A percentile compares a stretch with the other conserved stretches of the same genome.
phyloP scores from a whole-genome alignment of 495 filamentous ascomycete genomes.

The Rhypophila decipiens region DNA sequence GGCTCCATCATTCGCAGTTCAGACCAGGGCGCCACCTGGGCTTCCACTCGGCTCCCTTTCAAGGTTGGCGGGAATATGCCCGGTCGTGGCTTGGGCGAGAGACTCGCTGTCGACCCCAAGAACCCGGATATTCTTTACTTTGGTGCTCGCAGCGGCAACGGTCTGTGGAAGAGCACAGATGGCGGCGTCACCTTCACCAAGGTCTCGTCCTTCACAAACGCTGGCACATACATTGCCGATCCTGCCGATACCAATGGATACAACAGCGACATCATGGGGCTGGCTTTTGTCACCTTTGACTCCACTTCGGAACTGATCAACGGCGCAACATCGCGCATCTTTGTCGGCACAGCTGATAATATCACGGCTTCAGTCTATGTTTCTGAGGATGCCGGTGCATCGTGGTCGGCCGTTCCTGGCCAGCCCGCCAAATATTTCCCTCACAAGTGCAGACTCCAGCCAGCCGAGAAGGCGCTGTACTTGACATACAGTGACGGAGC shows the following conservation, averaged over 20 bases:
- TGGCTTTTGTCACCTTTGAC: slow-evolving; percentile 52
- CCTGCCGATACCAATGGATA: slow-evolving; percentile 38
- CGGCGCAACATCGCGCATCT: slow-evolving; percentile 51
- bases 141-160: slow-evolving; percentile 54
- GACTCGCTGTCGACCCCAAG: slow-evolving; percentile 54
- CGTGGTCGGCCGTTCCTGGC: slow-evolving; percentile 43
- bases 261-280: slow-evolving; percentile 44
- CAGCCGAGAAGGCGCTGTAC: slow-evolving; percentile 48
- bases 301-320: slow-evolving; percentile 38
- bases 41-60: slow-evolving; percentile 43
- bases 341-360: slow-evolving; percentile 51
- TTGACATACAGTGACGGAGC: slow-evolving; percentile 50
- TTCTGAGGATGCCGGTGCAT: slow-evolving; percentile 47
- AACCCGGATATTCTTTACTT: slow-evolving; percentile 52
- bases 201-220: slow-evolving; percentile 50
- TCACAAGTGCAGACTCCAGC: slow-evolving; percentile 50
- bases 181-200: slow-evolving; percentile 51
- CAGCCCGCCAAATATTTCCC: slow-evolving; percentile 48
- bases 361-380: slow-evolving; percentile 46
- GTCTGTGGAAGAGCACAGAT: slow-evolving; percentile 56
- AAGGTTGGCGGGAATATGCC: slow-evolving; percentile 61
- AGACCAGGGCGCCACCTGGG: slow-evolving; percentile 47
- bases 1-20: slow-evolving; percentile 45
- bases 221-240: slow-evolving; percentile 41
- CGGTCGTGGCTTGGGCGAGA: slow-evolving; percentile 58